Evolutionary conservation across 108 stramenopile species (phyloP).

Genomic region (Schizochytrium sp.): DNA sequence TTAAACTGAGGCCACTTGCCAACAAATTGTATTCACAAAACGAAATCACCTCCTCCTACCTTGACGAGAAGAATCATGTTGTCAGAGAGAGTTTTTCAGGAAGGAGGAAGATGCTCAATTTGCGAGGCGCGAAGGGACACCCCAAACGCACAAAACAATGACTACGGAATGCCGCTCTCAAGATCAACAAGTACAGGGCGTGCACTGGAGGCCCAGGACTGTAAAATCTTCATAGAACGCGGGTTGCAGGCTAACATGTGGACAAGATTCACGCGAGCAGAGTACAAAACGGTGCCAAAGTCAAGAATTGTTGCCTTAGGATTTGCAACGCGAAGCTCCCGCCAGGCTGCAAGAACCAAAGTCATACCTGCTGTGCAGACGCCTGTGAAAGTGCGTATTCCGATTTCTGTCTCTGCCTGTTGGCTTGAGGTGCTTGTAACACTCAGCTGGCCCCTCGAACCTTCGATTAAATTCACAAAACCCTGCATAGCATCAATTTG

Average conservation of each 20-base stretch:
- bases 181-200: background rate
- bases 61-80: no score
- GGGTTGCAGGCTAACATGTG: slow-evolving; percentile 52
- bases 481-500: slow-evolving; percentile 27
- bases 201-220: background rate
- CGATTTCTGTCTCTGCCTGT: background rate
- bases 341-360: slow-evolving; percentile 10
- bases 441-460: background rate
- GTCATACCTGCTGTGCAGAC: slow-evolving; percentile 34
- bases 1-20: no score
- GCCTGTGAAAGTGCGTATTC: background rate
- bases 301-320: slow-evolving; percentile 33
- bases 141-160: background rate
- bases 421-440: background rate
- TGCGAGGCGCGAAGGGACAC: no score
- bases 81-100: no score
- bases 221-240: background rate
- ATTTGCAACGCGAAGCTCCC: background rate
- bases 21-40: no score
- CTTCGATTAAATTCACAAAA: background rate
- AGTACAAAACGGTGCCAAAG: slow-evolving; percentile 19
- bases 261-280: slow-evolving; percentile 39
- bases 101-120: no score
- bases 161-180: background rate
- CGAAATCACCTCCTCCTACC: no score